Base-by-base conservation (phyloP, 352 stramenopile species). In the Peronospora belbahrii region DNA sequence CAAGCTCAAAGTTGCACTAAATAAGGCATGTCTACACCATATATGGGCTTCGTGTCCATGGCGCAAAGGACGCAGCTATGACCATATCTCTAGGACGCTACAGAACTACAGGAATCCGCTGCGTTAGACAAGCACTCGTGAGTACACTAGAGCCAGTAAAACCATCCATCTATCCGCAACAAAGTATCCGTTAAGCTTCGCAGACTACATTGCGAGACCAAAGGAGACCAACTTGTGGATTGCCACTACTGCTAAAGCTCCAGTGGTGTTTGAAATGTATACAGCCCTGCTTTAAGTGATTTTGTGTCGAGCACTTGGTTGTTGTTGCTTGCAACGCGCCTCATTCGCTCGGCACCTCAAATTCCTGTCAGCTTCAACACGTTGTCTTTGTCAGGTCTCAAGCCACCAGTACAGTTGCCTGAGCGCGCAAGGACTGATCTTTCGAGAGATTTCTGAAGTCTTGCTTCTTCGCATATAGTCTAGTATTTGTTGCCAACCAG, bases 241-340 rank as follows among this genome's bases (percentile, higher is more conserved):
- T 18, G 30, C 8, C 24, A 22, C 6, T 10, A 4, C n/a, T 48
- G 10, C 27, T 70, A 68, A 85, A 14, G 46, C 52, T 1, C 70
- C 74, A 83, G 83, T 5, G 62, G 64, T 6, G 39, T 42, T 4
- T 68, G 68, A 40, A 77, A 65, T 0, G 54, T 54, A 33, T 75
- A n/a, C n/a, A n/a, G n/a, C n/a, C n/a, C n/a, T n/a, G n/a, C n/a
- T n/a, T n/a, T n/a, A n/a, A n/a, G n/a, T n/a, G n/a, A n/a, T n/a
- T n/a, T n/a, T n/a, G n/a, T n/a, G n/a, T n/a, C n/a, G n/a, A n/a
- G 24, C 24, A 11, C 24, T 28, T 27, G 23, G 1, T 4, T 27
- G 15, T 20, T 9, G 11, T 17, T 18, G 42, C 19, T 38, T n/a
- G 22, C 27, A 24, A 22, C 4, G 46, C 14, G 22, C 31, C 31